Conservation (phyloP, 179 eudicot species). For the Monotropa hypopitys region DNA sequence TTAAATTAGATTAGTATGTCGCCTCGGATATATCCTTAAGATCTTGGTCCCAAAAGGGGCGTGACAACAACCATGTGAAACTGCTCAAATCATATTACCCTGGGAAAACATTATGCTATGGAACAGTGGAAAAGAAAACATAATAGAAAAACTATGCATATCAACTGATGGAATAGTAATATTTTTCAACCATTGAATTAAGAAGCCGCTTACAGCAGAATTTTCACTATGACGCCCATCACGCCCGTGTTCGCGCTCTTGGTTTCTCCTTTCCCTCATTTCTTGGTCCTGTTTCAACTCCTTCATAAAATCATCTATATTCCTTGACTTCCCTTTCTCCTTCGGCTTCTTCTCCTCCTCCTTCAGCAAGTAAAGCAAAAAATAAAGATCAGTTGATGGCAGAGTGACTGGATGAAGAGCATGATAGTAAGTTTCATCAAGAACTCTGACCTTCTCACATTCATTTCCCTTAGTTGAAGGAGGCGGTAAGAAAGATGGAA, state of each 20-base stretch:
- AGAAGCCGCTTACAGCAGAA: constrained; percentile 39
- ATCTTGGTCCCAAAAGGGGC: too few relatives aligned
- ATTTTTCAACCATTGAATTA: not conserved
- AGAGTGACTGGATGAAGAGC: not conserved
- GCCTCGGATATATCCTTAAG: too few relatives aligned
- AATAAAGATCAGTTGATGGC: not conserved
- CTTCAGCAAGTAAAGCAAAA: constrained; percentile 24
- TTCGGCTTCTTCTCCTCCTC: constrained; percentile 85
- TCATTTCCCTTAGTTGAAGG: constrained; percentile 77
- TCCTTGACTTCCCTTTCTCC: constrained; percentile 78
- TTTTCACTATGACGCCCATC: constrained; percentile 66
- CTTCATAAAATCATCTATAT: constrained; percentile 95
- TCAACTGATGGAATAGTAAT: not conserved
- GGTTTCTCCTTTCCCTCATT: constrained; percentile 85
- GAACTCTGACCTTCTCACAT: constrained; percentile 57
- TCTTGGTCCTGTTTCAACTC: constrained; percentile 92
- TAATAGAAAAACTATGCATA: not conserved
- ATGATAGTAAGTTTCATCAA: constrained; percentile 2
- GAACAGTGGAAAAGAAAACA: not conserved
- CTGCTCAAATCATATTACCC: not conserved
- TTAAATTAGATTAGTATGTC: too few relatives aligned
- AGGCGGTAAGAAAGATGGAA: constrained; percentile 96
- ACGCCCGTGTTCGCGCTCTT: constrained; percentile 67
- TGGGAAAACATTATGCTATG: not conserved
- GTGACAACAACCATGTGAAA: not conserved